Evolutionary conservation across 2,329 filamentous ascomycete genomes (phyloP), one percentile per base, ranked within the genome.

Genomic region (Diaporthe australafricana): DNA sequence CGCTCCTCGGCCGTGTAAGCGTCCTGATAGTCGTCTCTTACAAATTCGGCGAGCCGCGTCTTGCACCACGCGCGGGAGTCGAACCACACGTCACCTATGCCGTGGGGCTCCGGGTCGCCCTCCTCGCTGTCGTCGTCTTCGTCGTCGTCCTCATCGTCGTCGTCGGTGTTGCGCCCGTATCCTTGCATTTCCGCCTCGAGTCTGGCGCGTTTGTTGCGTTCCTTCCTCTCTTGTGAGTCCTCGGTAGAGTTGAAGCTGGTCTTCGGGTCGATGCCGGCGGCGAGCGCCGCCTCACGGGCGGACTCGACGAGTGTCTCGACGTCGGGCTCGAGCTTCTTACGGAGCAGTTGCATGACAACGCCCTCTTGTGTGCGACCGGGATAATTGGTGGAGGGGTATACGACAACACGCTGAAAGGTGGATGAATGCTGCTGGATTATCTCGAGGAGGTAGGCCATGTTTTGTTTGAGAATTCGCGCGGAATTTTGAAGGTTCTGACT

Each of bases 241-340:
- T 87, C 84, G 48, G 74, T 35, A 74, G 76, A 55, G 9, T 74
- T 73, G 65, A 81, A 79, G 55, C 78, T 80, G 9, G 16, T 27
- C 57, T 69, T 73, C 4, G 73, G 72, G 6, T 79, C 78, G 27
- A 83, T 72, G 11, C 81, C 80, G 11, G 76, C 77, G 11, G 76
- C 75, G 14, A 77, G 78, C 16, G 85, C 84, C 35, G 84, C 83
- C 71, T 85, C 85, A 45, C 89, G 87, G 1, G 91, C 92, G 66
- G 90, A 84, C 27, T 90, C 88, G 32, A 96, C 90, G 83, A 92
- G 91, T 70, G 91, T 90, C 79, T 95, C 93, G 22, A 95, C 91
- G 30, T 89, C 87, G 0, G 94, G 93, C 75, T 96, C 94, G 62
- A 95, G 87, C 80, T 96, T 96, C 82, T 96, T 97, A 48, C 94